Evolutionary conservation across 805 yeast genomes (phyloP), one percentile per base, ranked within the genome.

Genomic region (Myxozyma geophila): DNA sequence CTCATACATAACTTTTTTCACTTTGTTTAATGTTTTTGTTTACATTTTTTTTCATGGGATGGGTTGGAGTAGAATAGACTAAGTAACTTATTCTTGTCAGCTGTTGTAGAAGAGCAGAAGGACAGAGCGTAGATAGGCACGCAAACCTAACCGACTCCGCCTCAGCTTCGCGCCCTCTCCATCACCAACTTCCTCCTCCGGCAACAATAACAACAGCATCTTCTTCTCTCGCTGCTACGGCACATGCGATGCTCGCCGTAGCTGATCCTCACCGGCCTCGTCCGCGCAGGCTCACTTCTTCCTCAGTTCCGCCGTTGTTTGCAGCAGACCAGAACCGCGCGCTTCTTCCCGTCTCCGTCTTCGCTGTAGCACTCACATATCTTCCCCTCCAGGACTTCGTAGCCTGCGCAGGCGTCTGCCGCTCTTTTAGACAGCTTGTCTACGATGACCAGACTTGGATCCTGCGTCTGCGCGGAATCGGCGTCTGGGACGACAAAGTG

Each of bases 401-500:
- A 9, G 54, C 54, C 12, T 57, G 65, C 36, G 70, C 71, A n/a
- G 36, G 58, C 6, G 69, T 69, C 10, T 67, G 70, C 59, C 57
- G 69, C 7, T 60, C 63, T 33, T 60, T 67, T 52, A 57, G 67
- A 7, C 64, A 64, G 54, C 51, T 69, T 12, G 60, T 69, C 17
- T 69, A 69, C 43, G 63, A 63, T 35, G 69, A 67, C 49, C 54
- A 60, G 10, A 54, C 47, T 5, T 69, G 71, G 71, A 53, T 69
- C 36, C 8, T 17, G 35, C 53, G 58, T 19, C 54, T 69, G 35
- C 59, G 56, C 39, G 52, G 58, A 28, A 59, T 64, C 40, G 54
- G 65, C 19, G 68, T 61, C 7, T 82, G 84, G 83, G 73, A 74
- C 41, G 59, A 56, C 19, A 74, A 73, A 1, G 56, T 13, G 10